Base-by-base conservation (phyloP, 2,329 filamentous ascomycete genomes). In the Knoxdaviesia proteae region DNA sequence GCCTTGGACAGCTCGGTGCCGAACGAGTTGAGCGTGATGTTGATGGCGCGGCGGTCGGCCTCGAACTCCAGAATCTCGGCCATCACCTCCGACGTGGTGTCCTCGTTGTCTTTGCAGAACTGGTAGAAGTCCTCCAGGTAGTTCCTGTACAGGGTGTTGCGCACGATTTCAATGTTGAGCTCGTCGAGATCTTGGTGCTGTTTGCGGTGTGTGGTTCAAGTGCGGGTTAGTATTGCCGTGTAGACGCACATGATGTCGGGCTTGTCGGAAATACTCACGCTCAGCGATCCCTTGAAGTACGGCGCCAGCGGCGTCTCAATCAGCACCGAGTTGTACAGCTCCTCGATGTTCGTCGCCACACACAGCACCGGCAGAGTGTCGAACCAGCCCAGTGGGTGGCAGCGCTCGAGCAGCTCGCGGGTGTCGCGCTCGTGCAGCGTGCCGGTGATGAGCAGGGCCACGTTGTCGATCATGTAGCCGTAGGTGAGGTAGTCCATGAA, bases 391-490 rank as follows among this genome's bases (percentile, higher is more conserved):
- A 98, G 72, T 6, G 90, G 90, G 54, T 98, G 92, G 61, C 92
- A 98, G 60, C 90, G 72, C 56, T 96, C 90, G 43, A 98, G 67
- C 48, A 98, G 73, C 63, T 98, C 90, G 46, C 87, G 78, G 4
- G 90, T 98, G 59, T 98, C 90, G 57, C 90, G 77, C 64, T 98
- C 92, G 63, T 98, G 90, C 32, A 98, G 73, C 8, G 90, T 98
- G 48, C 90, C 90, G 29, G 90, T 98, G 61, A 98, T 98, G 54
- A 98, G 76, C 36, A 98, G 78, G 36, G 92, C 90, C 42, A 98
- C 86, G 54, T 98, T 98, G 64, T 98, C 90, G 61, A 98, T 98
- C 90, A 98, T 98, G 69, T 98, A 98, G 48, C 87, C 88, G 59
- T 98, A 98, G 1, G 90, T 98, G 47, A 98, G 68, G 61, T 94